Percentiles rank a stretch among this genome's conserved stretches.
Evolutionary conservation across 257 asterid genomes (phyloP).

Genomic region (Solanum tarijense): DNA sequence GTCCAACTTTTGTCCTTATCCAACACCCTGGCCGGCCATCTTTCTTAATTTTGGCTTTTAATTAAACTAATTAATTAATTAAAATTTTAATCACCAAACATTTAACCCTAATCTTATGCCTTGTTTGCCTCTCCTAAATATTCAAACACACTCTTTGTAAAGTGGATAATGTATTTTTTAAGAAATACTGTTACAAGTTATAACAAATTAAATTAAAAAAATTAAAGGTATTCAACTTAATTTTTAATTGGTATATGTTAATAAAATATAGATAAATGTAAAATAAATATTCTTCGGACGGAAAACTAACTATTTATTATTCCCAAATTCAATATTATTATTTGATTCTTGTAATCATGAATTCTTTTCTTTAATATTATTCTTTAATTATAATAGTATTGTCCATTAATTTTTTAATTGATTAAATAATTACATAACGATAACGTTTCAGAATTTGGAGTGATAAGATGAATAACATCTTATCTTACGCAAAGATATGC

Average conservation of each 20-base stretch:
- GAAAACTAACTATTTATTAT: not conserved
- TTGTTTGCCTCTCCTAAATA: not conserved
- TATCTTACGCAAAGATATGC: not conserved
- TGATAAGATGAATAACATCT: not conserved
- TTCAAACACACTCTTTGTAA: not conserved
- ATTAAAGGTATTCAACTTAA: not conserved
- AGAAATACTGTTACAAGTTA: not conserved
- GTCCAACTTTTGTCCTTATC: slow-evolving; percentile 14
- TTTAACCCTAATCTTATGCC: not conserved
- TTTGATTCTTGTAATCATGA: not conserved
- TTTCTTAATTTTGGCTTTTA: not conserved
- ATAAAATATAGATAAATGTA: not conserved
- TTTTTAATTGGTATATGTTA: not conserved
- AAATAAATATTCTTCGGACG: not conserved
- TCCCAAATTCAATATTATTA: not conserved
- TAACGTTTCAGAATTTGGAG: not conserved
- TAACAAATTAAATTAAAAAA: not conserved
- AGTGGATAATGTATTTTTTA: not conserved
- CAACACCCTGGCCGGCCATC: slow-evolving; percentile 20
- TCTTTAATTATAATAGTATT: not conserved
- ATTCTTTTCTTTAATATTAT: not conserved
- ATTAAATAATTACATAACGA: not conserved
- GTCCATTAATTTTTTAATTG: not conserved
- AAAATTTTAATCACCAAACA: not conserved
- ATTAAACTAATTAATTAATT: not conserved